Percentiles rank a stretch among this genome's conserved stretches.
Evolutionary conservation across 495 filamentous ascomycete genomes (phyloP).

Genomic region (Neurospora intermedia): DNA sequence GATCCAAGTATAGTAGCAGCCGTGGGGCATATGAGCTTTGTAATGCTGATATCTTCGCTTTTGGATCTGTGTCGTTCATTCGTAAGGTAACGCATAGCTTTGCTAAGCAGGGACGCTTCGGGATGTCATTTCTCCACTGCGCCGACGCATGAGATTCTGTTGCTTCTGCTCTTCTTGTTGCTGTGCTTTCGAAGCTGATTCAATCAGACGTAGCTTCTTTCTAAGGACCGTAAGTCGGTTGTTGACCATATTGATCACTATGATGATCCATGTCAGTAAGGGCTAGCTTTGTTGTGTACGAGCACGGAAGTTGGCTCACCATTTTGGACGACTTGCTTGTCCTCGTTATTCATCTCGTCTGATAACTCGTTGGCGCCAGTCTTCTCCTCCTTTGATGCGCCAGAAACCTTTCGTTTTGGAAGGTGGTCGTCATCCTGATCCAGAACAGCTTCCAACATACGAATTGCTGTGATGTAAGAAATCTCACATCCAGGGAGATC

Average conservation of each 20-base stretch:
- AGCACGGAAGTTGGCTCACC: slow-evolving; percentile 28
- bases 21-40: slow-evolving; percentile 12
- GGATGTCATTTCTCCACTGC: slow-evolving; percentile 35
- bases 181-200: slow-evolving; percentile 28
- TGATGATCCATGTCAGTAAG: slow-evolving; percentile 6
- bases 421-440: slow-evolving; percentile 71
- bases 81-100: slow-evolving; percentile 6
- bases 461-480: slow-evolving; percentile 82
- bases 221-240: slow-evolving; percentile 27
- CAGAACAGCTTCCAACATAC: slow-evolving; percentile 87
- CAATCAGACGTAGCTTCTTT: slow-evolving; percentile 35
- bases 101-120: slow-evolving; percentile 31
- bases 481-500: slow-evolving; percentile 85
- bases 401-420: slow-evolving; percentile 28
- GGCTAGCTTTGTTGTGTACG: not conserved
- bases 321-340: slow-evolving; percentile 61
- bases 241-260: slow-evolving; percentile 39
- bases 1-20: slow-evolving; percentile 2
- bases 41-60: not conserved
- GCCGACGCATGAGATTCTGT: slow-evolving; percentile 24
- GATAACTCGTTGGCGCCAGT: slow-evolving; percentile 33
- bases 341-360: slow-evolving; percentile 57
- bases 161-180: slow-evolving; percentile 21
- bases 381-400: slow-evolving; percentile 30
- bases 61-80: not conserved